Conservation (phyloP, 768 basidiomycete genomes). For the Pleurotus djamor region DNA sequence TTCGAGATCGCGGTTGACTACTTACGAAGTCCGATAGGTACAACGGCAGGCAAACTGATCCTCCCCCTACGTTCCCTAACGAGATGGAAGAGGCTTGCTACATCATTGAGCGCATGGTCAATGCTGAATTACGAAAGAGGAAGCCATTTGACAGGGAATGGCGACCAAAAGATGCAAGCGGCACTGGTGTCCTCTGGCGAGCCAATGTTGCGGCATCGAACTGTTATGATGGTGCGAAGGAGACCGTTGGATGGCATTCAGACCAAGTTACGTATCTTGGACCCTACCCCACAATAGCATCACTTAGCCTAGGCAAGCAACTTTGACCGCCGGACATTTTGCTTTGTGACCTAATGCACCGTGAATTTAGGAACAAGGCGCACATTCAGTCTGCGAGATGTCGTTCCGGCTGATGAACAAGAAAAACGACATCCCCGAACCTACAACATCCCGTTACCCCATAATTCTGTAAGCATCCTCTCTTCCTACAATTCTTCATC, state of each 20-base stretch:
- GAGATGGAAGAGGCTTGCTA: constrained; percentile 80
- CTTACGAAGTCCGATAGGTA: constrained; percentile 50
- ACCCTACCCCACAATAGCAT: constrained; percentile 84
- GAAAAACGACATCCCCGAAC: constrained; percentile 61
- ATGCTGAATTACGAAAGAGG: constrained; percentile 64
- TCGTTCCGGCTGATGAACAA: constrained; percentile 62
- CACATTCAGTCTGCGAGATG: constrained; percentile 74
- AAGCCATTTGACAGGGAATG: constrained; percentile 67
- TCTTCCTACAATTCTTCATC: neutral
- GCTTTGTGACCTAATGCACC: neutral
- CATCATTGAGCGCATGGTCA: constrained; percentile 68
- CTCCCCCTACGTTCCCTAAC: constrained; percentile 55
- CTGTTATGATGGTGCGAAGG: constrained; percentile 79
- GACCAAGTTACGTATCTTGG: constrained; percentile 82
- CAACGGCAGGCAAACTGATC: constrained; percentile 64
- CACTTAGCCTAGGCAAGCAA: constrained; percentile 68
- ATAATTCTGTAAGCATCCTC: constrained; percentile 64
- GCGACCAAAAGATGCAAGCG: constrained; percentile 24
- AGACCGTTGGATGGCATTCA: constrained; percentile 80
- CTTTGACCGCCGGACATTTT: neutral
- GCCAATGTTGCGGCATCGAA: constrained; percentile 88
- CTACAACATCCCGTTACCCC: constrained; percentile 71
- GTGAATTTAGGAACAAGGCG: constrained; percentile 55
- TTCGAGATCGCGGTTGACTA: neutral
- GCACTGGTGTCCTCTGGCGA: constrained; percentile 44